phyloP scores from a whole-genome alignment of 2,329 filamentous ascomycete species.

The Pyrenochaeta sp. region DNA sequence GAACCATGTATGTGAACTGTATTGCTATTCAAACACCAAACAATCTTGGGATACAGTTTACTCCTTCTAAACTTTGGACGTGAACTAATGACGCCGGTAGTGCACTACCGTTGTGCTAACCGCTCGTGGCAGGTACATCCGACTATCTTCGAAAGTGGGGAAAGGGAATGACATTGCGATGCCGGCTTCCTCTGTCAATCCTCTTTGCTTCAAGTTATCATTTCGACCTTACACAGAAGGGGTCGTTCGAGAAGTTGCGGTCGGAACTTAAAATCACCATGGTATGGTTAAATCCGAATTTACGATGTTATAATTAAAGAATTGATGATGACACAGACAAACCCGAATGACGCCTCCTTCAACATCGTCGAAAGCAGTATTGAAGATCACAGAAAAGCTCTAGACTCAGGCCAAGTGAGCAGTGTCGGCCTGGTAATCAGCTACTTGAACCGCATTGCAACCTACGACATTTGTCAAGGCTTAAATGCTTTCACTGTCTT shows the following conservation, averaged over 20 bases:
- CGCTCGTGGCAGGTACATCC: constrained; percentile 22
- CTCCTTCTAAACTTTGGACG: no score
- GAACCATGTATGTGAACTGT: no score
- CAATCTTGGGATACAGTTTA: no score
- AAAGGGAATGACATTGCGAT: constrained; percentile 10
- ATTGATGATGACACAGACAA: neutral
- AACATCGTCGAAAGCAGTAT: constrained; percentile 59
- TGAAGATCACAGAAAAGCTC: constrained; percentile 52
- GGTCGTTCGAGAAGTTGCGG: no score
- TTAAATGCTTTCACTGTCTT: constrained; percentile 60
- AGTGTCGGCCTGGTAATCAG: constrained; percentile 56
- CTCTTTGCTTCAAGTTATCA: no score
- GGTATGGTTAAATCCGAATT: no score
- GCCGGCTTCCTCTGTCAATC: neutral
- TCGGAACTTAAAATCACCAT: no score
- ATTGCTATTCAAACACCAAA: no score
- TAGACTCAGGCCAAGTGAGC: constrained; percentile 50
- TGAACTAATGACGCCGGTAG: no score
- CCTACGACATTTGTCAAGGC: constrained; percentile 53
- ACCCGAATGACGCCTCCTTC: constrained; percentile 11
- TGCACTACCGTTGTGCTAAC: constrained; percentile 13
- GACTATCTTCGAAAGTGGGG: constrained; percentile 20
- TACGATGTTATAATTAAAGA: no score
- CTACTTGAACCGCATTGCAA: constrained; percentile 58
- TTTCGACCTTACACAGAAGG: no score